Conservation (phyloP, 805 yeast species). For the Starmerella apicola region DNA sequence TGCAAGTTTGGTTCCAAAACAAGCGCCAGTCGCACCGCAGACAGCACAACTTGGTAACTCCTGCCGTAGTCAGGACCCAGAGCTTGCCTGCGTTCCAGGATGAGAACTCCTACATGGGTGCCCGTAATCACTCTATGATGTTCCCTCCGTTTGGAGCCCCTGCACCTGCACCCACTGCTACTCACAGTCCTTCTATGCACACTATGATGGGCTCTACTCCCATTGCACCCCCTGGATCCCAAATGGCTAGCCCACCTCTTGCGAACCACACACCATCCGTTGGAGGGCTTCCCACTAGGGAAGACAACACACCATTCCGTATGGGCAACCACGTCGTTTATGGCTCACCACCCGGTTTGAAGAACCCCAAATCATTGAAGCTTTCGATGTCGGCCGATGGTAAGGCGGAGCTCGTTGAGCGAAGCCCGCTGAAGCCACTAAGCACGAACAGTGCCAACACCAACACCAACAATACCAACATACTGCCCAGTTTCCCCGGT, state of each 20-base stretch:
- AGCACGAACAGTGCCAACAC: slow-evolving; percentile 2
- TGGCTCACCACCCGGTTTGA: neutral
- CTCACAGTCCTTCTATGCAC: neutral
- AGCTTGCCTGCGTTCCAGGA: slow-evolving; percentile 15
- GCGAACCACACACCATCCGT: neutral
- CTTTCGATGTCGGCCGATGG: slow-evolving; percentile 31
- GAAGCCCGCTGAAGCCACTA: slow-evolving; percentile 20
- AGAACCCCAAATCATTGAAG: slow-evolving; percentile 19
- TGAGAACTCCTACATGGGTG: slow-evolving; percentile 7
- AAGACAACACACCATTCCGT: neutral
- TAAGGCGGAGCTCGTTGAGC: slow-evolving; percentile 29
- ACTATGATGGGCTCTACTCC: neutral
- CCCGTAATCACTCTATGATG: neutral
- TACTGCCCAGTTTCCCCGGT: slow-evolving; percentile 5
- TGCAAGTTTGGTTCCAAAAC: slow-evolving; percentile 97
- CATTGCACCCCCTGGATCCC: neutral
- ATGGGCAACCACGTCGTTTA: neutral
- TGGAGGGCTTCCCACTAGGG: neutral
- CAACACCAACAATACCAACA: neutral
- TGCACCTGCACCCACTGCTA: neutral
- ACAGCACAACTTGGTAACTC: slow-evolving; percentile 9
- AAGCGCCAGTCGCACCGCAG: slow-evolving; percentile 62
- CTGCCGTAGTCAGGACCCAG: slow-evolving; percentile 13
- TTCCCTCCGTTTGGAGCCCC: neutral
- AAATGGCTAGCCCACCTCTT: neutral